Percentiles rank a stretch among this genome's conserved stretches.
phyloP scores from a whole-genome alignment of 257 asterid species.

The Lithospermum erythrorhizon region DNA sequence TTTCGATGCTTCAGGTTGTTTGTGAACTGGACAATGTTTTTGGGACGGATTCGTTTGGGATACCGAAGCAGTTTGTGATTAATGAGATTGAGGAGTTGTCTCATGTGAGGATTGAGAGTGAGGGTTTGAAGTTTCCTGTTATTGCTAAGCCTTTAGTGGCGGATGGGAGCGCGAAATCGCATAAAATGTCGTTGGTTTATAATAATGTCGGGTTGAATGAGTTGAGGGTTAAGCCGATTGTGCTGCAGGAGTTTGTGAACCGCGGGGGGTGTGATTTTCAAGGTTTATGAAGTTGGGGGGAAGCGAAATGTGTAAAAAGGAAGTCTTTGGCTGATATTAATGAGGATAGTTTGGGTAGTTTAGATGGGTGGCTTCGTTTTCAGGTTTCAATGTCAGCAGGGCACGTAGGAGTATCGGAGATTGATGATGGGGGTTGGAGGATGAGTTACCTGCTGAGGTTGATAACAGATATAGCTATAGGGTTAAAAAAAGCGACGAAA shows the following conservation, averaged over 20 bases:
- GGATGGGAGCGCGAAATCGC: slow-evolving; percentile 69
- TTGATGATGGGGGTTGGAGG: slow-evolving; percentile 39
- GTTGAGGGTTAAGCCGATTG: slow-evolving; percentile 42
- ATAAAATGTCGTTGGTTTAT: slow-evolving; percentile 53
- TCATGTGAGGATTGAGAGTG: slow-evolving; percentile 26
- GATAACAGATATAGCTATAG: slow-evolving; percentile 45
- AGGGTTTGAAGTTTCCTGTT: slow-evolving; percentile 54
- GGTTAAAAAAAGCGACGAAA: slow-evolving; percentile 38
- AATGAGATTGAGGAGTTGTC: slow-evolving; percentile 30
- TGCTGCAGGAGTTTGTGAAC: slow-evolving; percentile 64
- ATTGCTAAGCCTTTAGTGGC: slow-evolving; percentile 76
- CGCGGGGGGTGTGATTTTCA: slow-evolving; percentile 68
- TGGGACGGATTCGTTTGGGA: slow-evolving; percentile 39
- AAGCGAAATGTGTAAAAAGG: slow-evolving; percentile 66
- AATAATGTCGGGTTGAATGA: slow-evolving; percentile 47
- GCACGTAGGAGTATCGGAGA: slow-evolving; percentile 32
- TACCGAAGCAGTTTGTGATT: slow-evolving; percentile 50
- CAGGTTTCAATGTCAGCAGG: slow-evolving; percentile 44
- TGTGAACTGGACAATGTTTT: slow-evolving; percentile 23
- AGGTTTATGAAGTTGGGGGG: slow-evolving; percentile 72
- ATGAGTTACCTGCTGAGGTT: slow-evolving; percentile 58
- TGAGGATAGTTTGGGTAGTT: slow-evolving; percentile 38
- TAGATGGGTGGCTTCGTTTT: slow-evolving; percentile 36
- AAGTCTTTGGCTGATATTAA: slow-evolving; percentile 54
- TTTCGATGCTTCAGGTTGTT: slow-evolving; percentile 63